phyloP scores from a whole-genome alignment of 768 basidiomycete species.

The Pleurotus citrinopileatus region DNA sequence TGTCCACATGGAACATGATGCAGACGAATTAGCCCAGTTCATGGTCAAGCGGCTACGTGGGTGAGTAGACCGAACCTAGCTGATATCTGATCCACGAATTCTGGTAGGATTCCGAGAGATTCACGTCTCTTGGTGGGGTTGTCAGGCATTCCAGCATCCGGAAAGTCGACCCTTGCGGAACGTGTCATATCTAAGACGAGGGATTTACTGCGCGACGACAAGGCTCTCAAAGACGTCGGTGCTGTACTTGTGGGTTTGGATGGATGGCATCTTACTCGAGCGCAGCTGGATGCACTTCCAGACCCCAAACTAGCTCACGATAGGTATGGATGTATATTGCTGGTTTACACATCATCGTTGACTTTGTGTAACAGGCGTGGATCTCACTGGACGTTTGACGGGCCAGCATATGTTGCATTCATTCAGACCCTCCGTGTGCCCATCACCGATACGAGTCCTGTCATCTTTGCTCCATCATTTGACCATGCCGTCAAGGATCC shows the following conservation, averaged over 20 bases:
- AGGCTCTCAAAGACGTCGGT: conserved; percentile 15
- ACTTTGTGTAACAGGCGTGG: conserved; percentile 49
- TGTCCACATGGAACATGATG: conserved; percentile 35
- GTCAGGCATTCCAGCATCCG: conserved; percentile 80
- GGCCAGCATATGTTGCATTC: conserved; percentile 65
- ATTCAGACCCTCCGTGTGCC: conserved; percentile 48
- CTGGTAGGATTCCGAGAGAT: conserved; percentile 28
- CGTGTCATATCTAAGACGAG: conserved; percentile 57
- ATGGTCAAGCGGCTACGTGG: conserved; percentile 33
- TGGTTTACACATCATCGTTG: conserved; percentile 52
- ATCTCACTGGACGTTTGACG: conserved; percentile 90
- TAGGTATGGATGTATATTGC: conserved; percentile 32
- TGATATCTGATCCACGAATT: neutral
- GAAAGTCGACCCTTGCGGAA: conserved; percentile 77
- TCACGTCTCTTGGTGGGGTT: conserved; percentile 69
- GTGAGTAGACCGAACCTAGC: conserved; percentile 26
- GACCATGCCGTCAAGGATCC: conserved; percentile 90
- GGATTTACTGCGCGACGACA: conserved; percentile 24
- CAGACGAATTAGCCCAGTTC: conserved; percentile 34
- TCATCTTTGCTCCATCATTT: conserved; percentile 77
- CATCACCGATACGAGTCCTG: conserved; percentile 16
- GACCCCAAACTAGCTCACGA: conserved; percentile 78
- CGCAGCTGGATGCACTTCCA: conserved; percentile 70
- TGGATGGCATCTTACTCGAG: conserved; percentile 88
- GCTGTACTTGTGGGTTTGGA: conserved; percentile 80